Evolutionary conservation across 495 filamentous ascomycete genomes (phyloP), one percentile per base, ranked within the genome.

Genomic region (Cudoniella acicularis): DNA sequence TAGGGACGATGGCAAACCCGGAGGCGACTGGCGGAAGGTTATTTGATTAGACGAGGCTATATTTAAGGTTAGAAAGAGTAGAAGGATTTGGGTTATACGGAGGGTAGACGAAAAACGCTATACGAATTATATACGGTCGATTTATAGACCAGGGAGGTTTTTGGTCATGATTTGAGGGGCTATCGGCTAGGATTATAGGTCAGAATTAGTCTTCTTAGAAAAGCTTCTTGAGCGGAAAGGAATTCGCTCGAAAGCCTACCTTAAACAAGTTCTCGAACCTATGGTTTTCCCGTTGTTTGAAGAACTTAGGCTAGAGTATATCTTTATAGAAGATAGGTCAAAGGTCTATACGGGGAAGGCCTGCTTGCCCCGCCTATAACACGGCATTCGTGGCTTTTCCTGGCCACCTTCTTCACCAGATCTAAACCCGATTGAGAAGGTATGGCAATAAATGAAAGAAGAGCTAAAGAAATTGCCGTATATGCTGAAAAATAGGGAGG

Each of bases 121-220:
- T 54, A 9, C 18, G 2, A 22, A 22, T 10, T 54, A 24, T 54
- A 54, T 54, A 2, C 27, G 40, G 18, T 43, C 27, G 16, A 52
- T 52, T 13, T 59, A 52, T 43, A 3, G 56, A 3, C 52, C 56
- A 17, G 56, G 56, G 18, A 41, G 56, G 27, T 3, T 52, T 1
- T 52, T 23, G 21, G 26, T 52, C 17, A 59, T 59, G 30, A 52
- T 59, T 42, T 59, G 21, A 48, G 56, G 56, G 18, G 56, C 27
- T 1, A 52, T 59, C 10, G 47, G 56, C 56, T 59, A 17, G 56
- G 47, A 52, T n/a, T 59, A n/a, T n/a, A n/a, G n/a, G n/a, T n/a
- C n/a, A n/a, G n/a, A n/a, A n/a, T n/a, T n/a, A n/a, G n/a, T n/a
- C n/a, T 59, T 59, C 18, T 13, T 59, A 3, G 18, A 52, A 36